Evolutionary conservation across 1,284 basidiomycete genomes (phyloP).

Genomic region (Sanguinoderma infundibulare): DNA sequence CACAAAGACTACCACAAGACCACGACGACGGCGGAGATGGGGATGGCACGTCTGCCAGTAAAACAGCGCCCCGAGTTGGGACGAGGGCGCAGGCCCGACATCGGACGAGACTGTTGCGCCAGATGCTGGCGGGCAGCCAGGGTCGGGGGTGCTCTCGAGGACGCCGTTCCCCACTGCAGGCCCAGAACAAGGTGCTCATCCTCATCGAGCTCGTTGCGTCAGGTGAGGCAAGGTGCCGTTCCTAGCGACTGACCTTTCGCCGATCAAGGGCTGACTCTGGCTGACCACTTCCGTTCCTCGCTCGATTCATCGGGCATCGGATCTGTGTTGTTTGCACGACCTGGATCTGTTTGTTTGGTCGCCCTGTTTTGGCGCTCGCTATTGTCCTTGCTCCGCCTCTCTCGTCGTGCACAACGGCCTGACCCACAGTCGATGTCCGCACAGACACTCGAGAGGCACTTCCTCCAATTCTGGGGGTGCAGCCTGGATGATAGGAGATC

Average conservation of each 20-base stretch:
- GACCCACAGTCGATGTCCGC: slow-evolving; percentile 69
- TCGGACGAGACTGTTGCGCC: too few species aligned
- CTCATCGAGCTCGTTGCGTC: slow-evolving; percentile 72
- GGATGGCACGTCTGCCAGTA: too few species aligned
- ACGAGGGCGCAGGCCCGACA: too few species aligned
- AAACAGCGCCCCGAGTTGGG: too few species aligned
- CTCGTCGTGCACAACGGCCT: neutral
- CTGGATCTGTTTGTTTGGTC: neutral
- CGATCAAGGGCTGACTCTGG: neutral
- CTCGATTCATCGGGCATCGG: too few species aligned
- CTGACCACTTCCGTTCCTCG: too few species aligned
- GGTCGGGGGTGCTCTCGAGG: neutral
- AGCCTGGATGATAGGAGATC: slow-evolving; percentile 72
- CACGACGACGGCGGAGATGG: too few species aligned
- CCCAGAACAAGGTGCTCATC: slow-evolving; percentile 56
- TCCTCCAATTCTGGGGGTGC: slow-evolving; percentile 64
- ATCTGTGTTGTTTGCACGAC: neutral
- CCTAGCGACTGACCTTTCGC: slow-evolving; percentile 1
- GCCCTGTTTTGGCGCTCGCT: neutral
- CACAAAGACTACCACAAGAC: too few species aligned
- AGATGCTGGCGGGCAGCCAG: too few species aligned
- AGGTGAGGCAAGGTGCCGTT: slow-evolving; percentile 58
- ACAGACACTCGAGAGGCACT: slow-evolving; percentile 57
- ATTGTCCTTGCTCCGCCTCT: neutral
- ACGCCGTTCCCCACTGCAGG: neutral